phyloP scores from a whole-genome alignment of 768 basidiomycete species.

The Cystofilobasidium ferigula region DNA sequence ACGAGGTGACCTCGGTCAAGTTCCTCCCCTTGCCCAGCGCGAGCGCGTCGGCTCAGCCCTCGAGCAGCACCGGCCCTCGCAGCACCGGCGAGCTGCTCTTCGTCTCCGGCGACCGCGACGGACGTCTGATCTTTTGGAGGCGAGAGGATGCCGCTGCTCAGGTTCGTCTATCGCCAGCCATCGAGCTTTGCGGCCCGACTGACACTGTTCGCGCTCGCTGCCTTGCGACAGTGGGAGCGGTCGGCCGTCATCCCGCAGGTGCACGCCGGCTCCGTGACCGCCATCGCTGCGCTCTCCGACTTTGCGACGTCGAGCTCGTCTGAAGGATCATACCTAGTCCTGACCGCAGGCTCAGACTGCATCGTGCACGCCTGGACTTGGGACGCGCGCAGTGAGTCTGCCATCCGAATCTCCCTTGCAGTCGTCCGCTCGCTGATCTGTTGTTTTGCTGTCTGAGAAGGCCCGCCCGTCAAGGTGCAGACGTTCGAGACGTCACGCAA shows the following conservation, averaged over 20 bases:
- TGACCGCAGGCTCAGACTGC: conserved; percentile 76
- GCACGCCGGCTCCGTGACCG: conserved; percentile 45
- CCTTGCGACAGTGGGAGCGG: conserved; percentile 49
- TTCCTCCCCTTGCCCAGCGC: conserved; percentile 43
- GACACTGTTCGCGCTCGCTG: not conserved
- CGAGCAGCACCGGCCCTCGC: not conserved
- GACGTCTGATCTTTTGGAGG: conserved; percentile 56
- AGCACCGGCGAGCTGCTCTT: conserved; percentile 39
- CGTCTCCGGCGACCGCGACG: conserved; percentile 65
- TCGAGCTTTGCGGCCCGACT: too few relatives aligned
- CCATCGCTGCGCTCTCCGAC: conserved; percentile 58
- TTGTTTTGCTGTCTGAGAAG: conserved; percentile 24
- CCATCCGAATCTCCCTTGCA: too few relatives aligned
- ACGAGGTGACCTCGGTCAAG: conserved; percentile 62
- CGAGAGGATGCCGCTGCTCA: conserved; percentile 36
- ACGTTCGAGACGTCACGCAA: conserved; percentile 53
- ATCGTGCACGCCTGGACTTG: conserved; percentile 59
- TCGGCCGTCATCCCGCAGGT: conserved; percentile 44
- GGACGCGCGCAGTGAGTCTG: not conserved
- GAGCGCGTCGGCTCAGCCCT: conserved; percentile 29
- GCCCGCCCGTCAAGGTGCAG: conserved; percentile 43
- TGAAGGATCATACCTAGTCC: conserved; percentile 36
- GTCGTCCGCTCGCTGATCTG: conserved; percentile 28
- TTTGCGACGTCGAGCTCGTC: conserved; percentile 27
- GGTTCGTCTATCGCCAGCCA: not conserved